Percentiles rank a stretch among this genome's conserved stretches.
Evolutionary conservation across 2,329 filamentous ascomycete genomes (phyloP).

Genomic region (Didymellaceae sp.): DNA sequence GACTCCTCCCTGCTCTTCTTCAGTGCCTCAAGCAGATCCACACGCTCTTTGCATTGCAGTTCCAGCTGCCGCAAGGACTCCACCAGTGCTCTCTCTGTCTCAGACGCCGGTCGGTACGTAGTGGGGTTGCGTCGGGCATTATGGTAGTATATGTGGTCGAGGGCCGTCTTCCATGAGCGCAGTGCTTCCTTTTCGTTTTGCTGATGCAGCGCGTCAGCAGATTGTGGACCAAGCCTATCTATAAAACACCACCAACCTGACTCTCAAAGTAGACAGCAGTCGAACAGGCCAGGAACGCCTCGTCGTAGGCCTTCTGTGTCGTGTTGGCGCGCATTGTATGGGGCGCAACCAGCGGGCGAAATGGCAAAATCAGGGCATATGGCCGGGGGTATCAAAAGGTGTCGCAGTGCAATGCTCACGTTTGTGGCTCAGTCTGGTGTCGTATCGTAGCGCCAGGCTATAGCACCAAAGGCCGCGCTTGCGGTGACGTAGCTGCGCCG

Average conservation of each 20-base stretch:
- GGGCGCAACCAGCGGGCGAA: constrained; percentile 12
- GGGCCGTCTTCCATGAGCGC: constrained; percentile 85
- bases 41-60: constrained; percentile 89
- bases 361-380: constrained; percentile 31
- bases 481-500: constrained; percentile 40
- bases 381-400: constrained; percentile 49
- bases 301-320: constrained; percentile 97
- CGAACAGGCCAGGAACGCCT: constrained; percentile 92
- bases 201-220: constrained; percentile 54
- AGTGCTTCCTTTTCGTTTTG: constrained; percentile 91
- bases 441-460: constrained; percentile 15
- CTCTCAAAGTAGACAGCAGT: constrained; percentile 96
- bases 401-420: constrained; percentile 17
- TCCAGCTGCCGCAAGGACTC: constrained; percentile 85
- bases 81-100: constrained; percentile 82
- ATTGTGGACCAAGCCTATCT: neutral
- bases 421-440: constrained; percentile 22
- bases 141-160: constrained; percentile 88
- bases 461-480: constrained; percentile 25
- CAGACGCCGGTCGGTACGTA: constrained; percentile 72
- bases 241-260: constrained; percentile 65
- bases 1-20: constrained; percentile 67
- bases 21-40: constrained; percentile 85
- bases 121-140: constrained; percentile 76
- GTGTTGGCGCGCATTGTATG: constrained; percentile 63